Conservation (phyloP, 2,329 filamentous ascomycete genomes). For the Colletotrichum agaves region DNA sequence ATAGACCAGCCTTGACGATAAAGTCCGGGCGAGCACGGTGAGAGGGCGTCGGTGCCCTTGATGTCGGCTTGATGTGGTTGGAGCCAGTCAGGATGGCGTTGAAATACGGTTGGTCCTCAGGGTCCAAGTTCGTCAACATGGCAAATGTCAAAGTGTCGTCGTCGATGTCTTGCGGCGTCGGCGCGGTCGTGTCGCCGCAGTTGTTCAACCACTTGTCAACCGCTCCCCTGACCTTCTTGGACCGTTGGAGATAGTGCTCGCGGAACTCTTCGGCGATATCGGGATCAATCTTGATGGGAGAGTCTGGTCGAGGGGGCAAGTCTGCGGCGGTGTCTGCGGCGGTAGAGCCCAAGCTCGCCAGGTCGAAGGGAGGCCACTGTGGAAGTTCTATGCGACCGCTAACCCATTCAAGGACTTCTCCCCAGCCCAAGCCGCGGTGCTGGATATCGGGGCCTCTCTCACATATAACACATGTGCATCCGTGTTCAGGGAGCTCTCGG, state of each 20-base stretch:
- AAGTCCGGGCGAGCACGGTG: conserved; percentile 76
- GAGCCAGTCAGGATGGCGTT: conserved; percentile 78
- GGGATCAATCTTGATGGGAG: conserved; percentile 82
- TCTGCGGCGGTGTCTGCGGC: conserved; percentile 71
- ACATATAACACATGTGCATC: conserved; percentile 90
- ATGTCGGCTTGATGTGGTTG: conserved; percentile 64
- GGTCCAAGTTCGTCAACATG: conserved; percentile 86
- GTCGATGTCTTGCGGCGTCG: conserved; percentile 88
- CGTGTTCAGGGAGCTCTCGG: conserved; percentile 85
- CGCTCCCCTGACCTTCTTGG: conserved; percentile 89
- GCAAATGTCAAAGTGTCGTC: conserved; percentile 95
- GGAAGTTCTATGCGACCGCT: conserved; percentile 89
- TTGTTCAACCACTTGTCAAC: conserved; percentile 91
- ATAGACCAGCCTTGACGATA: conserved; percentile 78
- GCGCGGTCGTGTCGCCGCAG: conserved; percentile 78
- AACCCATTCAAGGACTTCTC: conserved; percentile 92
- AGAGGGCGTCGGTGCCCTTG: conserved; percentile 75
- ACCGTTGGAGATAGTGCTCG: conserved; percentile 91
- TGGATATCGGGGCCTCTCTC: conserved; percentile 66
- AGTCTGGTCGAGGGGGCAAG: conserved; percentile 64
- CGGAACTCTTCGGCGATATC: conserved; percentile 94
- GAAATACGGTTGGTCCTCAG: conserved; percentile 81
- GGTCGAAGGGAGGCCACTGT: conserved; percentile 87
- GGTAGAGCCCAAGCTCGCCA: conserved; percentile 70
- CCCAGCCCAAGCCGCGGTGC: conserved; percentile 86